A percentile compares a stretch with the other conserved stretches of the same genome.
Evolutionary conservation across 75 land plant genomes (phyloP).

Genomic region (Cupressus sempervirens): DNA sequence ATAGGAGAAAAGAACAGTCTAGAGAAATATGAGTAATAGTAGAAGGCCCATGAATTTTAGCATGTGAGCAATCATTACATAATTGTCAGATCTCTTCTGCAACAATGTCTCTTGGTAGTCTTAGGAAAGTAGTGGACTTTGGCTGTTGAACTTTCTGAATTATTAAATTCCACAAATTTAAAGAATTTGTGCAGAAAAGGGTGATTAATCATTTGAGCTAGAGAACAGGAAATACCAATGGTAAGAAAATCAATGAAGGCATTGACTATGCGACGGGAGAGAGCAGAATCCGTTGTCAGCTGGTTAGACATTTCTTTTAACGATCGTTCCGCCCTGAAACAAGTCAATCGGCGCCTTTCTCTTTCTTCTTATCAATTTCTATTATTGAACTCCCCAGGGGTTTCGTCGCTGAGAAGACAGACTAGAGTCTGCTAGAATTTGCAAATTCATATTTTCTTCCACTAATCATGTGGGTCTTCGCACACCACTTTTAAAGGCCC

Average conservation of each 20-base stretch:
- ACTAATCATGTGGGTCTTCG: no score
- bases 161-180: neutral
- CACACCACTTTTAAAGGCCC: no score
- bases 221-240: slow-evolving; percentile 25
- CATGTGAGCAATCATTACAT: neutral
- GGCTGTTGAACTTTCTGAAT: neutral
- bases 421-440: no score
- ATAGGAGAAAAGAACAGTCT: neutral
- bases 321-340: neutral
- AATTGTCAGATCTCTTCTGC: neutral
- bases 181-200: neutral
- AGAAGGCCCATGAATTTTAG: no score
- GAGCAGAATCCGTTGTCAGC: slow-evolving; percentile 49
- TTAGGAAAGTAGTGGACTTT: neutral
- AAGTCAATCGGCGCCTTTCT: no score
- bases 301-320: slow-evolving; percentile 13
- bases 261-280: slow-evolving; percentile 50
- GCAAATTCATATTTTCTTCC: no score
- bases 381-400: no score
- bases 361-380: no score
- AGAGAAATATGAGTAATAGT: no score
- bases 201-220: neutral
- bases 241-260: slow-evolving; percentile 67
- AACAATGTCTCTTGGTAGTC: neutral
- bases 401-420: no score